phyloP scores from a whole-genome alignment of 2,329 filamentous ascomycete genomes.

The Leptographium lundbergii region DNA sequence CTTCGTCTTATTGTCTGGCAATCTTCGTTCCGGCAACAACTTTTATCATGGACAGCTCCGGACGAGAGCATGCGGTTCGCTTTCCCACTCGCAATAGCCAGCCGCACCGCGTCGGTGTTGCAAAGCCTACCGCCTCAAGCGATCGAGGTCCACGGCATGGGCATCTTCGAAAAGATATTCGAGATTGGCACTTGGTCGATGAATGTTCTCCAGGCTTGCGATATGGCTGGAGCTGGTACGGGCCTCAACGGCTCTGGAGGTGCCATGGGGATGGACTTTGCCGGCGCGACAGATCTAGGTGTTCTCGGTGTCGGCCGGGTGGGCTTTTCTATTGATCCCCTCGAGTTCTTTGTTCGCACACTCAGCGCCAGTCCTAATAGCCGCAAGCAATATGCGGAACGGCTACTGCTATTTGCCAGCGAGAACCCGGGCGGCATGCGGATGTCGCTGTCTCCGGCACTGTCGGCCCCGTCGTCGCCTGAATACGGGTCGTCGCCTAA shows the following conservation, averaged over 20 bases:
- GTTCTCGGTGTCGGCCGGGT: slow-evolving; percentile 19
- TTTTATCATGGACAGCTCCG: slow-evolving; percentile 44
- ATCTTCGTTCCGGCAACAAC: slow-evolving; percentile 51
- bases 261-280: slow-evolving; percentile 18
- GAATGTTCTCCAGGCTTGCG: slow-evolving; percentile 27
- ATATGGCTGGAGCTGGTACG: slow-evolving; percentile 13
- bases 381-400: slow-evolving; percentile 28
- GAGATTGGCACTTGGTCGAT: slow-evolving; percentile 32
- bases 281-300: slow-evolving; percentile 18
- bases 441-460: slow-evolving; percentile 20
- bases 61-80: slow-evolving; percentile 49
- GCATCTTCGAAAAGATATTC: slow-evolving; percentile 37
- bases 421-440: slow-evolving; percentile 26
- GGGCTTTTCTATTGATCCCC: slow-evolving; percentile 24
- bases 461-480: slow-evolving; percentile 12
- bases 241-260: slow-evolving; percentile 10
- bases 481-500: not conserved
- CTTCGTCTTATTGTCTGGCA: slow-evolving; percentile 61
- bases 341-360: slow-evolving; percentile 30
- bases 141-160: slow-evolving; percentile 35
- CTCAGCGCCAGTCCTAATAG: slow-evolving; percentile 31
- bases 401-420: slow-evolving; percentile 27
- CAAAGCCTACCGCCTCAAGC: slow-evolving; percentile 26
- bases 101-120: slow-evolving; percentile 37
- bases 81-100: slow-evolving; percentile 49